Evolutionary conservation across 768 basidiomycete species (phyloP).

Genomic region (Kwoniella europaea): DNA sequence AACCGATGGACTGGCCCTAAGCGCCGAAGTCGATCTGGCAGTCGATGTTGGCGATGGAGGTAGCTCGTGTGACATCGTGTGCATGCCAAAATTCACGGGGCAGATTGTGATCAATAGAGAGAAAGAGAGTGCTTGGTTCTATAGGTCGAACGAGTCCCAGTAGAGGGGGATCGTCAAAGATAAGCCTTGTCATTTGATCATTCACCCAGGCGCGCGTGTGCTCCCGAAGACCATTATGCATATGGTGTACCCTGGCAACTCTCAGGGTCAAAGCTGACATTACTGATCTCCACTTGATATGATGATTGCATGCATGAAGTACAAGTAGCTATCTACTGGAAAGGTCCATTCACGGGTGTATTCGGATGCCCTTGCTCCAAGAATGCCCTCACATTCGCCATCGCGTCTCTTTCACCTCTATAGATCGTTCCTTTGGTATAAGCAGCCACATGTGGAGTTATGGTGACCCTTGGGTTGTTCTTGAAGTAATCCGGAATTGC

Average conservation of each 20-base stretch:
- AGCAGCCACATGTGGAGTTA: constrained; percentile 32
- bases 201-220: no score
- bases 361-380: constrained; percentile 42
- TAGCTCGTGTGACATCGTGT: not conserved
- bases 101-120: not conserved
- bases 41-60: not conserved
- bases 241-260: no score
- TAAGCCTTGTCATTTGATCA: no score
- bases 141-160: no score
- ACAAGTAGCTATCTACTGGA: constrained; percentile 7
- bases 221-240: no score
- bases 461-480: constrained; percentile 36
- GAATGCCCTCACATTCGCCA: constrained; percentile 43
- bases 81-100: no score
- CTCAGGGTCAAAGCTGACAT: no score
- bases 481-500: constrained; percentile 25
- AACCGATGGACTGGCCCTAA: not conserved
- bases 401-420: constrained; percentile 40
- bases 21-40: not conserved
- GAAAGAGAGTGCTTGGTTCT: not conserved
- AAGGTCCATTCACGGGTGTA: constrained; percentile 48
- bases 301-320: no score
- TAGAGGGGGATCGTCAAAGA: no score
- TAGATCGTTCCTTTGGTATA: constrained; percentile 36
- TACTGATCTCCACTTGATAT: no score